Evolutionary conservation across 202 grass and related monocot species (phyloP).

Genomic region (Zizania palustris): DNA sequence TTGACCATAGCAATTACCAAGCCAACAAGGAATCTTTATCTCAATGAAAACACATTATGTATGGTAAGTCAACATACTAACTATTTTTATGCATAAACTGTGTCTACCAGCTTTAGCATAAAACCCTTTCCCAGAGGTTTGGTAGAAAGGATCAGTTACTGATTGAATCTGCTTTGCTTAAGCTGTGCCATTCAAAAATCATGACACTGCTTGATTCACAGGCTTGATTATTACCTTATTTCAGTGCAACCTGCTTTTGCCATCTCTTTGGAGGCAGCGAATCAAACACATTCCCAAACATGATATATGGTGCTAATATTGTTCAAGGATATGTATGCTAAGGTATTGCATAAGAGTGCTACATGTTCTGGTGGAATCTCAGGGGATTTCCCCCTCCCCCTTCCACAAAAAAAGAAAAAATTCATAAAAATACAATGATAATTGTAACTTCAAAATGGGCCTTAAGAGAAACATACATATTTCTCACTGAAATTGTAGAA

Average conservation of each 20-base stretch:
- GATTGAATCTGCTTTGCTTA: background rate
- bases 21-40: background rate
- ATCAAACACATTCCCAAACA: conserved; percentile 3
- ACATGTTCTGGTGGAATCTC: background rate
- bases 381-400: background rate
- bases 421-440: background rate
- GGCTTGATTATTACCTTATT: too few species aligned
- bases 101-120: background rate
- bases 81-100: background rate
- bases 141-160: background rate
- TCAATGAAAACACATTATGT: background rate
- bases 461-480: background rate
- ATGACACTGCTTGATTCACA: background rate
- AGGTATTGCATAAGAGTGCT: background rate
- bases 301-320: background rate
- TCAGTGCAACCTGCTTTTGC: background rate
- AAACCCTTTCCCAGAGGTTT: conserved; percentile 4
- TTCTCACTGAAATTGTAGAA: background rate
- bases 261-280: conserved; percentile 19
- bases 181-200: background rate
- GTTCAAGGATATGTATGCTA: background rate
- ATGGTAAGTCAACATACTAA: background rate
- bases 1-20: background rate
- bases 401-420: background rate
- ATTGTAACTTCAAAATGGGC: background rate